Conservation (phyloP, 2,329 filamentous ascomycete species). For the Trichophyton rubrum region DNA sequence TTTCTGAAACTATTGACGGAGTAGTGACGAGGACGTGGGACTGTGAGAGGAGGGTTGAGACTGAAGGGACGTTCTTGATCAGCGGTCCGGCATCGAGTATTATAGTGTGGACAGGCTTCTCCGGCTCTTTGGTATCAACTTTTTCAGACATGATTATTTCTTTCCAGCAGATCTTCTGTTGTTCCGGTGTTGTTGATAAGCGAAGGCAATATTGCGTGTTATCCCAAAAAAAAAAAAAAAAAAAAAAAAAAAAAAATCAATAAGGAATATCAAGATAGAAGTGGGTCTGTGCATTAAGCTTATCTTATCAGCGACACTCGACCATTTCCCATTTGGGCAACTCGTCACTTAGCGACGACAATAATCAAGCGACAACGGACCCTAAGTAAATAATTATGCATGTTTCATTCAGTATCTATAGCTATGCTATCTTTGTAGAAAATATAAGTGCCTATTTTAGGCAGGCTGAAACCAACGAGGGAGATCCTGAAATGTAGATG, state of each 20-base stretch:
- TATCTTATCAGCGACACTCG: slow-evolving; percentile 25
- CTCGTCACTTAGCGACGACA: background rate
- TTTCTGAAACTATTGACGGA: slow-evolving; percentile 75
- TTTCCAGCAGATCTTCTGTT: background rate
- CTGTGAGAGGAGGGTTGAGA: slow-evolving; percentile 67
- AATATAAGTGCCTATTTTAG: background rate
- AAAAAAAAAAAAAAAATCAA: background rate
- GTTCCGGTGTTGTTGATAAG: background rate
- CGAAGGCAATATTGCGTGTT: background rate
- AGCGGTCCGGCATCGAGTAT: slow-evolving; percentile 85
- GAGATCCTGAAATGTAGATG: background rate
- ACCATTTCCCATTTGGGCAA: background rate
- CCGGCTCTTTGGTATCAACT: slow-evolving; percentile 13
- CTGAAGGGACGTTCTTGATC: slow-evolving; percentile 79
- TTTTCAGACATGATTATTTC: slow-evolving; percentile 17
- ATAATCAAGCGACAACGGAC: background rate
- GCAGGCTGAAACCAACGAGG: background rate
- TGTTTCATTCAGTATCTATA: background rate
- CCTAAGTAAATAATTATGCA: background rate
- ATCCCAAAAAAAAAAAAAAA: background rate
- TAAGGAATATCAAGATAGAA: slow-evolving; percentile 8
- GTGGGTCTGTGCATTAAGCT: slow-evolving; percentile 14
- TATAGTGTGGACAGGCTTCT: slow-evolving; percentile 66
- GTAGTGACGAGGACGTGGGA: slow-evolving; percentile 70
- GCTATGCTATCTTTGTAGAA: background rate